Percentiles rank a stretch among this genome's conserved stretches.
Evolutionary conservation across 2,329 filamentous ascomycete genomes (phyloP).

Genomic region (Alternaria triticina): DNA sequence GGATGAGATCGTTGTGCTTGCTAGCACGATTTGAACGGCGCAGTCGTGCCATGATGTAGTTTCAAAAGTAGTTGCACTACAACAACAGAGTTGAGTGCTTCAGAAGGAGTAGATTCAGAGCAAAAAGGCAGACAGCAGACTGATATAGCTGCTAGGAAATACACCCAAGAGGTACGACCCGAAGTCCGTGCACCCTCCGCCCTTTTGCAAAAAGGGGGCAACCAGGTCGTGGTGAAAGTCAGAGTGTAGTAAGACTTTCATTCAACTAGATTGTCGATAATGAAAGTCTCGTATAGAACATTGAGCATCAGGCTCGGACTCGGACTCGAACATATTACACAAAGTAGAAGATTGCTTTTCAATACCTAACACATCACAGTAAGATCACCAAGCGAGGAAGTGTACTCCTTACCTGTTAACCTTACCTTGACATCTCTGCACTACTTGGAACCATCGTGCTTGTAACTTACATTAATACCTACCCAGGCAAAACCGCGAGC

Average conservation of each 20-base stretch:
- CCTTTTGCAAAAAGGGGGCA: not conserved
- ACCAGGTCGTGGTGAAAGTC: no score
- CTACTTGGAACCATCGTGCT: not conserved
- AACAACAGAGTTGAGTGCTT: not conserved
- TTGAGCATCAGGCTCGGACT: no score
- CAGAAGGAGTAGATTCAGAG: not conserved
- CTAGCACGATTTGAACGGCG: not conserved
- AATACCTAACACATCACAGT: constrained; percentile 12
- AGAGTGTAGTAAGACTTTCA: no score
- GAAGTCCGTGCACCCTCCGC: not conserved
- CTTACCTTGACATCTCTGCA: constrained; percentile 29
- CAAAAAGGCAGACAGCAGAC: not conserved
- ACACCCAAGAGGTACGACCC: not conserved
- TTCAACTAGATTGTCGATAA: no score
- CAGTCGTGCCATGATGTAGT: not conserved
- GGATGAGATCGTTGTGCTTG: not conserved
- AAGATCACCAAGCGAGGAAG: constrained; percentile 39
- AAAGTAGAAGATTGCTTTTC: not conserved
- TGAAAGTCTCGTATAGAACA: no score
- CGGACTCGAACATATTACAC: no score
- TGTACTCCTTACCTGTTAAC: constrained; percentile 36
- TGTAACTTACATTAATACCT: constrained; percentile 38
- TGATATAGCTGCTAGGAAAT: no score
- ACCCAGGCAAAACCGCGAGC: constrained; percentile 16
- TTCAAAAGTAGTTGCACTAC: not conserved